Percentiles rank a stretch among this genome's conserved stretches.
Conservation (phyloP, 2,329 filamentous ascomycete species). For the Talaromyces sp. region DNA sequence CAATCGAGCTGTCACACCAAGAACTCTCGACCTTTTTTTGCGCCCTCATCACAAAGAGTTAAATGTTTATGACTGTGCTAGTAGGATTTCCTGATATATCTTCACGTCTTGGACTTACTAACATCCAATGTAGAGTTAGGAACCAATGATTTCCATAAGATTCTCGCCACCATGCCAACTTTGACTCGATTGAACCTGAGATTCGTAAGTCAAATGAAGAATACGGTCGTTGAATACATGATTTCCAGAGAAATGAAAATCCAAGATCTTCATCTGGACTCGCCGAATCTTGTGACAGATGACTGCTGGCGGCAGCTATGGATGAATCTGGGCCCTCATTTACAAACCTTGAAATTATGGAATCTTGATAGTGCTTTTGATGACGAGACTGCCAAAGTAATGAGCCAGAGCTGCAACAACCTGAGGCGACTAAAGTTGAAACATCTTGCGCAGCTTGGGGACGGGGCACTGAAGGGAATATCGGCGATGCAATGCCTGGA, state of each 20-base stretch:
- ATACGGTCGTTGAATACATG: constrained; percentile 79
- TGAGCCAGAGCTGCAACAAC: constrained; percentile 67
- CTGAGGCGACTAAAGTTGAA: constrained; percentile 77
- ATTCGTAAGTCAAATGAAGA: constrained; percentile 90
- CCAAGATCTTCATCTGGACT: constrained; percentile 76
- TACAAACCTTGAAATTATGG: constrained; percentile 75
- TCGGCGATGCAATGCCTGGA: constrained; percentile 65
- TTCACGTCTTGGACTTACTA: too few species aligned
- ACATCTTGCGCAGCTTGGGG: constrained; percentile 74
- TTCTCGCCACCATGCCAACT: constrained; percentile 74
- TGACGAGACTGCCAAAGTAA: constrained; percentile 66
- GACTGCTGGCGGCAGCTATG: constrained; percentile 74
- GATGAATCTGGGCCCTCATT: constrained; percentile 62
- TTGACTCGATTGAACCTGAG: constrained; percentile 73
- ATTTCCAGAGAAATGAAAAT: constrained; percentile 70
- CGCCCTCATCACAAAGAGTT: constrained; percentile 59
- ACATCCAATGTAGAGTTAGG: constrained; percentile 60
- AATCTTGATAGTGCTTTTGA: constrained; percentile 82
- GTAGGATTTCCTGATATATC: constrained; percentile 46
- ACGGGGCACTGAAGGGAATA: constrained; percentile 67
- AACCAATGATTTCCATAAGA: constrained; percentile 74
- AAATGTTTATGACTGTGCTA: constrained; percentile 63
- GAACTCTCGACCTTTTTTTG: constrained; percentile 50
- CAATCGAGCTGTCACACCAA: constrained; percentile 58
- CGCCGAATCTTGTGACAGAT: constrained; percentile 80